phyloP scores from a whole-genome alignment of 2,329 filamentous ascomycete genomes.

The Hymenoscyphus fraxineus region DNA sequence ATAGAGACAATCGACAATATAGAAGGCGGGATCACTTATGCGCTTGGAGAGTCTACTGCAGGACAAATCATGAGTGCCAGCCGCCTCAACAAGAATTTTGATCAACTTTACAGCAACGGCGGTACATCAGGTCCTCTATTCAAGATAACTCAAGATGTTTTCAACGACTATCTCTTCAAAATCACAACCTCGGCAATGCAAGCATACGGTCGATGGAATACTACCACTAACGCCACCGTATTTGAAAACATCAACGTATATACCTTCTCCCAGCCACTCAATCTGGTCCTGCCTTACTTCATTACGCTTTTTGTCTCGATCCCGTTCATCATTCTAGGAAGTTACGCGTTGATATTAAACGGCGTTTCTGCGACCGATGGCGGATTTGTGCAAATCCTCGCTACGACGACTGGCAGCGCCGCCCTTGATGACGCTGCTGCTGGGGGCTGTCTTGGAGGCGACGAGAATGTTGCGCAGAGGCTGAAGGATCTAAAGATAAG shows the following conservation, averaged over 20 bases:
- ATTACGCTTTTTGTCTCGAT: slow-evolving; percentile 15
- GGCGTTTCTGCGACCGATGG: slow-evolving; percentile 23
- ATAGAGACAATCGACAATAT: too few relatives aligned
- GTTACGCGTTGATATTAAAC: slow-evolving; percentile 17
- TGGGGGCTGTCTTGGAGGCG: slow-evolving; percentile 22
- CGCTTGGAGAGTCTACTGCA: too few relatives aligned
- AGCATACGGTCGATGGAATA: slow-evolving; percentile 18
- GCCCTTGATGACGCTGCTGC: slow-evolving; percentile 21
- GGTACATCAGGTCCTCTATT: slow-evolving; percentile 10
- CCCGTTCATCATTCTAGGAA: slow-evolving; percentile 22
- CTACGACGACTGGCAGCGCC: slow-evolving; percentile 21
- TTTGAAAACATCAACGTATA: slow-evolving; percentile 19
- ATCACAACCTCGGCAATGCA: slow-evolving; percentile 20
- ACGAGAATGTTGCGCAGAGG: slow-evolving; percentile 19
- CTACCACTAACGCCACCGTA: slow-evolving; percentile 16
- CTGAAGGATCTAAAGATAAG: slow-evolving; percentile 22
- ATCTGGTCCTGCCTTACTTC: slow-evolving; percentile 26
- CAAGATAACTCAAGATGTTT: slow-evolving; percentile 16
- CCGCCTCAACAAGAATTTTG: too few relatives aligned
- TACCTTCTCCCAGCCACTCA: slow-evolving; percentile 21
- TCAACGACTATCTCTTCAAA: slow-evolving; percentile 26
- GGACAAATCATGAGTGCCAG: too few relatives aligned
- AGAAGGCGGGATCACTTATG: too few relatives aligned
- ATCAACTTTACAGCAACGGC: too few relatives aligned
- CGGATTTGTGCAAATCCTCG: slow-evolving; percentile 22